phyloP scores from a whole-genome alignment of 495 filamentous ascomycete genomes.

The Aspergillus kassunensis region DNA sequence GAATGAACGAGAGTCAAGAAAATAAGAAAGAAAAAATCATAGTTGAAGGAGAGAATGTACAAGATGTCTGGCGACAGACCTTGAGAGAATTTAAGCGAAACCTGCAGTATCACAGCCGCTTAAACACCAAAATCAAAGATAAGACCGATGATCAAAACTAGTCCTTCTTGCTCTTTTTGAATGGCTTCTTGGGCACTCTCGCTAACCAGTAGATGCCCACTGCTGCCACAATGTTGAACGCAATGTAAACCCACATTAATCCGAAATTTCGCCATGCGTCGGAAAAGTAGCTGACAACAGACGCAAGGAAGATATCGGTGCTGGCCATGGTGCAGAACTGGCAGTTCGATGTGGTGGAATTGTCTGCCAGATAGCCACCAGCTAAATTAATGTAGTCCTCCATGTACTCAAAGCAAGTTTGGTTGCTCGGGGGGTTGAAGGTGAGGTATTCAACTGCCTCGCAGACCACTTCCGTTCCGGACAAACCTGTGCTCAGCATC shows the following conservation, averaged over 20 bases:
- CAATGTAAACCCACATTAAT: conserved; percentile 55
- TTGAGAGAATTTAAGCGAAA: too few relatives aligned
- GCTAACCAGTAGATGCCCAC: conserved; percentile 68
- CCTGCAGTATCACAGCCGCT: too few relatives aligned
- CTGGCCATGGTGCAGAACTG: conserved; percentile 53
- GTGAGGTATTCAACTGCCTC: conserved; percentile 46
- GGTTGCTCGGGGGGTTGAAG: conserved; percentile 45
- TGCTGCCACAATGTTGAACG: conserved; percentile 63
- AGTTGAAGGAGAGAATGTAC: too few relatives aligned
- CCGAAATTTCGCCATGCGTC: conserved; percentile 68
- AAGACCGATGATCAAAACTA: too few relatives aligned
- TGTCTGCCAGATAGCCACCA: conserved; percentile 37
- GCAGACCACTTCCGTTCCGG: conserved; percentile 51
- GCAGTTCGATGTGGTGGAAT: conserved; percentile 48
- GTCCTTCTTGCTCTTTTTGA: too few relatives aligned
- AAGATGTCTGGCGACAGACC: too few relatives aligned
- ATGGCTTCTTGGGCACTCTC: too few relatives aligned
- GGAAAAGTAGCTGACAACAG: conserved; percentile 42
- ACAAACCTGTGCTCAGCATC: conserved; percentile 42
- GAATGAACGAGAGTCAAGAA: too few relatives aligned
- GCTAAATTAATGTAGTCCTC: conserved; percentile 22
- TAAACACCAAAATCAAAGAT: too few relatives aligned
- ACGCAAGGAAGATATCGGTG: conserved; percentile 57
- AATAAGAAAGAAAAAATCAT: too few relatives aligned
- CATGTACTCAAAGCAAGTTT: conserved; percentile 49